Conservation (phyloP, 768 basidiomycete species). For the Boletus pseudopeckii region DNA sequence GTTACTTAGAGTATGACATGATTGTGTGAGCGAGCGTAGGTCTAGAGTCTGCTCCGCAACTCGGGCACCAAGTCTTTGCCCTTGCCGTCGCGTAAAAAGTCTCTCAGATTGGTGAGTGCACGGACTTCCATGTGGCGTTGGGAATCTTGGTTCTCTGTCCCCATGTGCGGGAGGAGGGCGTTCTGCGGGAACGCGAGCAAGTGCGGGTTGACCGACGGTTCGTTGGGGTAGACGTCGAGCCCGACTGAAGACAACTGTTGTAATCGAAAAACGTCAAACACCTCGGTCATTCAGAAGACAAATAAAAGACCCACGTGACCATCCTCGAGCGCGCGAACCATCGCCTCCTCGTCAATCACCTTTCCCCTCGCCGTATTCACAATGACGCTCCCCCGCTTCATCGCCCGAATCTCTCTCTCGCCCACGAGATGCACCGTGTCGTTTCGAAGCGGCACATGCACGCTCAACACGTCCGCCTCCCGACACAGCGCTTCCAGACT, state of each 20-base stretch:
- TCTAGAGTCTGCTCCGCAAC: conserved; percentile 23
- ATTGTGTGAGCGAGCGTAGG: no score
- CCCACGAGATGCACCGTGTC: conserved; percentile 75
- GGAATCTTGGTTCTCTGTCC: conserved; percentile 80
- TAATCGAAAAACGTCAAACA: no score
- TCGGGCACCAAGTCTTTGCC: conserved; percentile 72
- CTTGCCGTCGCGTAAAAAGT: conserved; percentile 60
- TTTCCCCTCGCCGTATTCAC: conserved; percentile 92
- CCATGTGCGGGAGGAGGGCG: conserved; percentile 88
- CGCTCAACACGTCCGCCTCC: conserved; percentile 76
- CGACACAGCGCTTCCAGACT: conserved; percentile 59
- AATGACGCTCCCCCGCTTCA: conserved; percentile 77
- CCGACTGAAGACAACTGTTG: conserved; percentile 45
- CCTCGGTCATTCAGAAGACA: no score
- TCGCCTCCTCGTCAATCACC: conserved; percentile 81
- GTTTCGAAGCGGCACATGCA: conserved; percentile 76
- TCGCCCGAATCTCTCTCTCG: conserved; percentile 67
- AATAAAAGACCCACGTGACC: conserved; percentile 64
- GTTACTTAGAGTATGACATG: background rate
- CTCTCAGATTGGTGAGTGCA: conserved; percentile 73
- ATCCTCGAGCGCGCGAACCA: conserved; percentile 81
- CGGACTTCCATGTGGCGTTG: conserved; percentile 82
- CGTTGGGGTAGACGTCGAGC: conserved; percentile 83
- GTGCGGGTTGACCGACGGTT: conserved; percentile 75
- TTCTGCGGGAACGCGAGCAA: conserved; percentile 80